Evolutionary conservation across 805 yeast species (phyloP).

Genomic region (Saturnispora quitensis): DNA sequence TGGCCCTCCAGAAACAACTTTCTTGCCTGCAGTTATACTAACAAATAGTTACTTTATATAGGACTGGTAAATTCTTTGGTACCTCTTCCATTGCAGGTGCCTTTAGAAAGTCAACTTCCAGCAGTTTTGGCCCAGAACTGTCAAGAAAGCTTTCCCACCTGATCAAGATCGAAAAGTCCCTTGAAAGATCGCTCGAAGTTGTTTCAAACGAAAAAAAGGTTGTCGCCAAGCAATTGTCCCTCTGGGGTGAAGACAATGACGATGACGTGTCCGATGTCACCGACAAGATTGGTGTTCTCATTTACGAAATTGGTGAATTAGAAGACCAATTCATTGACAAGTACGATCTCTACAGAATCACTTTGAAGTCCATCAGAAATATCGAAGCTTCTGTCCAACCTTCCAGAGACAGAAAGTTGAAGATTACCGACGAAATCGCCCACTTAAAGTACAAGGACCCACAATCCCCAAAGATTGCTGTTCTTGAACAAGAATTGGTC

Average conservation of each 20-base stretch:
- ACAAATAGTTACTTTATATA: constrained; percentile 15
- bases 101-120: constrained; percentile 79
- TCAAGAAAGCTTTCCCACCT: constrained; percentile 84
- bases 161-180: constrained; percentile 93
- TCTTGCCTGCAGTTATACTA: constrained; percentile 1
- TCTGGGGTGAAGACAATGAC: constrained; percentile 98
- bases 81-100: constrained; percentile 57
- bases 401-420: constrained; percentile 94
- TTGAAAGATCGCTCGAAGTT: constrained; percentile 87
- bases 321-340: constrained; percentile 98
- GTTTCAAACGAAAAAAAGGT: constrained; percentile 91
- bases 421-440: constrained; percentile 95
- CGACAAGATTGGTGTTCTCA: constrained; percentile 91
- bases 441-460: constrained; percentile 98
- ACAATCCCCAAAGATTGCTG: constrained; percentile 89
- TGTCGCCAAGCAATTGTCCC: constrained; percentile 92
- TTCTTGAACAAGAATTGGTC: constrained; percentile 95
- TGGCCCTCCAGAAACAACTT: neutral
- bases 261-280: constrained; percentile 96
- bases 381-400: constrained; percentile 98
- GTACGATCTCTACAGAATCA: constrained; percentile 96
- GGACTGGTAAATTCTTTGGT: constrained; percentile 59
- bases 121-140: constrained; percentile 89
- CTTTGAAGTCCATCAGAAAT: constrained; percentile 88
- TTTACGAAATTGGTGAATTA: constrained; percentile 94